phyloP scores from a whole-genome alignment of 1,284 basidiomycete genomes.

The Irpex sp. region DNA sequence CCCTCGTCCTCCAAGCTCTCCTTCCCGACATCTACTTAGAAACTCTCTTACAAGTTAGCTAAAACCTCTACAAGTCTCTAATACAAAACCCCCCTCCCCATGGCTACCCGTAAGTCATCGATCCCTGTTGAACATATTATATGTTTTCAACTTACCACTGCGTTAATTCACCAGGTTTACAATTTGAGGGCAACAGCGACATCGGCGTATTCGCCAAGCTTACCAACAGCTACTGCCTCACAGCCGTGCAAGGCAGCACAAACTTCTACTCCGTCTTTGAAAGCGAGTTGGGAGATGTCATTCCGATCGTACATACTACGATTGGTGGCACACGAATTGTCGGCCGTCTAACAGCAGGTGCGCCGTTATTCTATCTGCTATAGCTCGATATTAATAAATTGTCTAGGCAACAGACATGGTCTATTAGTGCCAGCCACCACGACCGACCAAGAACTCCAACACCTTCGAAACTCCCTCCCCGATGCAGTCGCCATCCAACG shows the following conservation, averaged over 20 bases:
- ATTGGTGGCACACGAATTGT: conserved; percentile 96
- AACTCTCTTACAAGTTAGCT: background rate
- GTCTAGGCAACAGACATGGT: conserved; percentile 86
- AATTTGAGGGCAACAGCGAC: conserved; percentile 98
- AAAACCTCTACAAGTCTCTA: background rate
- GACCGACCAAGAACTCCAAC: conserved; percentile 97
- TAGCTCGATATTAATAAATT: background rate
- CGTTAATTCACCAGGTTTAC: conserved; percentile 53
- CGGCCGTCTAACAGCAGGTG: conserved; percentile 90
- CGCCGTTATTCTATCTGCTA: conserved; percentile 10
- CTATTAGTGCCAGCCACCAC: conserved; percentile 94
- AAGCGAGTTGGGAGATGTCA: conserved; percentile 88
- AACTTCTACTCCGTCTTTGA: conserved; percentile 99
- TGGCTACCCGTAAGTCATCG: conserved; percentile 62
- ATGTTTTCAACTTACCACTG: background rate
- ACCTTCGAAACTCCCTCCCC: conserved; percentile 95
- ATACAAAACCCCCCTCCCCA: conserved; percentile 26
- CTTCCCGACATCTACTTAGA: too few species aligned
- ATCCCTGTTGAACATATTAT: background rate
- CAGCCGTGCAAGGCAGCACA: conserved; percentile 90
- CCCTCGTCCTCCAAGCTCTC: background rate
- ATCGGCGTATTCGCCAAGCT: conserved; percentile 93
- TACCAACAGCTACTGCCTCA: conserved; percentile 94
- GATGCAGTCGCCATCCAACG: conserved; percentile 91
- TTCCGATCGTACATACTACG: conserved; percentile 96